phyloP scores from a whole-genome alignment of 2,329 filamentous ascomycete genomes.

The Cytospora piceae region DNA sequence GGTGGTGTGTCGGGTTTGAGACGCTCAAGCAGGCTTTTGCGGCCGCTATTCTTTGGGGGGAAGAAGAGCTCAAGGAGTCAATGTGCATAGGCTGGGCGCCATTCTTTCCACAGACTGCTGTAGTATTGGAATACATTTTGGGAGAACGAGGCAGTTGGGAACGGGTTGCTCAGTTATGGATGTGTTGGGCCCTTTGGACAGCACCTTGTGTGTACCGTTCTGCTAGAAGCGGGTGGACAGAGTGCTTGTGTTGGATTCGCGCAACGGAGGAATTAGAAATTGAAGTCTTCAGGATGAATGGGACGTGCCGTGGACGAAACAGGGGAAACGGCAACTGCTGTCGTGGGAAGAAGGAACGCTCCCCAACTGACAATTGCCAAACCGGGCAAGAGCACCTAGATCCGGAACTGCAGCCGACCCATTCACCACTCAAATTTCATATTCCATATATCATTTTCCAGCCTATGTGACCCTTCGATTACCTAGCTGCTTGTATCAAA shows the following conservation, averaged over 20 bases:
- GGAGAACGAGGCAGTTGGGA: not conserved
- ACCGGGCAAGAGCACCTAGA: not conserved
- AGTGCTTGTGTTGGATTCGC: not conserved
- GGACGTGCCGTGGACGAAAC: not conserved
- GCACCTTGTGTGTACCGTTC: not conserved
- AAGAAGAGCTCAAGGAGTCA: not conserved
- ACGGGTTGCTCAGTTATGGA: not conserved
- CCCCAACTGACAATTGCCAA: not conserved
- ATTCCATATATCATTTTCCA: not conserved
- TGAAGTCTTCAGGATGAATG: not conserved
- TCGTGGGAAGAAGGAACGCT: conserved; percentile 3
- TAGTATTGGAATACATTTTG: conserved; percentile 4
- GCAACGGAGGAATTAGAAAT: too few relatives aligned
- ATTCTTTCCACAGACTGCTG: not conserved
- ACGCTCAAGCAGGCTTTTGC: conserved; percentile 11
- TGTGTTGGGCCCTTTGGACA: not conserved
- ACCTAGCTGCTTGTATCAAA: not conserved
- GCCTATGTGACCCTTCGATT: not conserved
- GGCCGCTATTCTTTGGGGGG: not conserved
- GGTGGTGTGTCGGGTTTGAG: conserved; percentile 4
- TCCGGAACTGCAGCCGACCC: not conserved
- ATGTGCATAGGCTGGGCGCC: conserved; percentile 6
- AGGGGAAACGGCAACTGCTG: not conserved
- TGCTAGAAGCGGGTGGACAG: not conserved
- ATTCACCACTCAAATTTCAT: not conserved